phyloP scores from a whole-genome alignment of 495 filamentous ascomycete genomes.

The Xylaria scruposa region DNA sequence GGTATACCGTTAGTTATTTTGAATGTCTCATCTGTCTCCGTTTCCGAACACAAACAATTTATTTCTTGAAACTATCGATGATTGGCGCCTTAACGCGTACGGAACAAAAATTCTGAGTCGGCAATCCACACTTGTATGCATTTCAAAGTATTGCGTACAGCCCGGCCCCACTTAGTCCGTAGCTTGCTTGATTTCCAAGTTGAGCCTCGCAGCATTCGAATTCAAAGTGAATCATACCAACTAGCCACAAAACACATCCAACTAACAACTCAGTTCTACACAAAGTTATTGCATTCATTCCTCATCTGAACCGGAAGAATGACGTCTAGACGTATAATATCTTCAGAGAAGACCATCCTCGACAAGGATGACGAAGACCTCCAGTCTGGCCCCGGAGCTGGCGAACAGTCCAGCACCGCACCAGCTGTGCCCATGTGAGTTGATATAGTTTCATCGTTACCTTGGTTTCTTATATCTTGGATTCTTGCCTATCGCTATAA shows the following conservation, averaged over 20 bases:
- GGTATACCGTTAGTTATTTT: neutral
- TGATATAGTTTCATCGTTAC: neutral
- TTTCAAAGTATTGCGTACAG: too few relatives aligned
- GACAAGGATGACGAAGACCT: conserved; percentile 58
- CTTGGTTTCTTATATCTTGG: neutral
- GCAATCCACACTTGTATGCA: neutral
- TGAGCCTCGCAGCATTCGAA: conserved; percentile 2
- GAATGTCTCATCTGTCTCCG: neutral
- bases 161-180: conserved; percentile 10
- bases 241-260: neutral
- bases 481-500: neutral
- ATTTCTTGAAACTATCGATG: neutral
- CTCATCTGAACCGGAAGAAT: conserved; percentile 44
- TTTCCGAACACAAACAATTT: neutral
- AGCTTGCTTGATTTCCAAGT: neutral
- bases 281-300: neutral
- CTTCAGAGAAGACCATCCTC: conserved; percentile 58
- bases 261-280: neutral
- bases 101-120: neutral
- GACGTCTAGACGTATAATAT: conserved; percentile 64
- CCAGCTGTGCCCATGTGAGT: conserved; percentile 79
- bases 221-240: neutral
- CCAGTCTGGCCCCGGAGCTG: conserved; percentile 41
- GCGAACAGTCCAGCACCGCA: conserved; percentile 57
- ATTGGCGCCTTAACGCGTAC: neutral